Evolutionary conservation across 495 filamentous ascomycete genomes (phyloP), one percentile per base, ranked within the genome.

Genomic region (Polyplosphaeria fusca): DNA sequence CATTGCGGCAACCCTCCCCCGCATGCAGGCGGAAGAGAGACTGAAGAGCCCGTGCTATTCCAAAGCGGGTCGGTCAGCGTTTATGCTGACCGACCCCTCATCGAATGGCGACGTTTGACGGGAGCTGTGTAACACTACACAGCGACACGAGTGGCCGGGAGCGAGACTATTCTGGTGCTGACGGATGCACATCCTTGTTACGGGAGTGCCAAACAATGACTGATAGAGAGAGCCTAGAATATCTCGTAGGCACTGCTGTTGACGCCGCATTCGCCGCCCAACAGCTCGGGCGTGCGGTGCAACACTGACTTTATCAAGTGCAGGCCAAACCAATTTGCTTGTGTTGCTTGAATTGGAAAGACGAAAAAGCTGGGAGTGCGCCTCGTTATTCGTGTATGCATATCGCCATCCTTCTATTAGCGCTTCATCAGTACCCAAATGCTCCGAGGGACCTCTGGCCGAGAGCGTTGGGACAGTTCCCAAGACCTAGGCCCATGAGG

Each of bases 81-180:
- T 25, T 41, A 52, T 37, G 13, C 16, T 40, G 35, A 12, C 23
- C 42, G 49, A 42, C 22, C 35, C 35, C 40, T 22, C 35, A 4
- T 27, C 5, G 18, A 52, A 37, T 52, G 42, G 49, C 25, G 22
- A 14, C 5, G 47, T 38, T 38, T 49, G 30, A 26, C 24, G 22
- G 26, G 24, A 18, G 26, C 12, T 7, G 30, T 35, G 30, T 35
- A 35, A 35, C 30, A 14, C 14, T 35, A 35, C 14, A n/a, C 14
- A 35, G 30, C 7, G 30, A 35, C 14, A 7, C 14, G 30, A 35
- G n/a, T 20, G n/a, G n/a, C n/a, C n/a, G n/a, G 41, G 41, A 24
- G 23, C 23, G 16, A 45, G 3, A 45, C 13, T 19, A 20, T 45
- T 45, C 14, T 35, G 14, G 30, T 14, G 30, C 30, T 7, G 30